These are phyloP conservation scores for Suhomyces maxii DNA, from an alignment of 1,139 yeast genomes.

Conservation along the genomic window DNA sequence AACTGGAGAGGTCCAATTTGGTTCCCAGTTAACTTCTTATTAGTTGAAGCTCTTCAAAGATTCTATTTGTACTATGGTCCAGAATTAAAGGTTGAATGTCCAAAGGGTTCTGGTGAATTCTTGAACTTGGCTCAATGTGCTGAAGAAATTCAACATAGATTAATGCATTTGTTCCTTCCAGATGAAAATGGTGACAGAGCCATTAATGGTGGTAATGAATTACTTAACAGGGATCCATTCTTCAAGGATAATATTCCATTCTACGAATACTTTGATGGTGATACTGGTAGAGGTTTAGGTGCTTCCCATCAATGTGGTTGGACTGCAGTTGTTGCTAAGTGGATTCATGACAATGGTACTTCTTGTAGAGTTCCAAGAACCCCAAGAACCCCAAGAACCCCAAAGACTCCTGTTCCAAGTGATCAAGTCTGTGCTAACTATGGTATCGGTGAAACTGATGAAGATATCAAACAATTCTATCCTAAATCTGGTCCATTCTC, in stretches of 20 bases:
- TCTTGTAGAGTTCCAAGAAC: conserved; percentile 57
- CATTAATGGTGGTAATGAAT: conserved; percentile 68
- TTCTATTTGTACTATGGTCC: conserved; percentile 91
- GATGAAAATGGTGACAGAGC: conserved; percentile 75
- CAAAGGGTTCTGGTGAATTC: conserved; percentile 79
- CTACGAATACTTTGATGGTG: conserved; percentile 93
- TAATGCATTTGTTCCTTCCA: conserved; percentile 76
- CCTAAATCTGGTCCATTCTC: conserved; percentile 57
- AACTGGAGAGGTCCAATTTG: conserved; percentile 99
- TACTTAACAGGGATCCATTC: conserved; percentile 66
- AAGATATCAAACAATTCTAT: conserved; percentile 33
- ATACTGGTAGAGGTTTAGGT: conserved; percentile 92
- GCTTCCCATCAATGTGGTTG: conserved; percentile 97
- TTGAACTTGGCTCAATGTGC: conserved; percentile 91
- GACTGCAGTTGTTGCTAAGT: conserved; percentile 92
- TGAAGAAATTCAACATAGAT: conserved; percentile 84
- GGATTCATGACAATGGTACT: conserved; percentile 89
- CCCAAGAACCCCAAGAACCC: conserved; percentile 46
- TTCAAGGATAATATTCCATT: conserved; percentile 80
- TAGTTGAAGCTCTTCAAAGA: conserved; percentile 87
- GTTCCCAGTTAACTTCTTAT: conserved; percentile 90
- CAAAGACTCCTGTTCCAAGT: conserved; percentile 26
- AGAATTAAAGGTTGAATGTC: conserved; percentile 83
- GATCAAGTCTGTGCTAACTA: background rate
- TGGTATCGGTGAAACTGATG: conserved; percentile 30